A percentile compares a stretch with the other conserved stretches of the same genome.
phyloP scores from a whole-genome alignment of 1,139 yeast species.

The Geotrichum phurueaensis region DNA sequence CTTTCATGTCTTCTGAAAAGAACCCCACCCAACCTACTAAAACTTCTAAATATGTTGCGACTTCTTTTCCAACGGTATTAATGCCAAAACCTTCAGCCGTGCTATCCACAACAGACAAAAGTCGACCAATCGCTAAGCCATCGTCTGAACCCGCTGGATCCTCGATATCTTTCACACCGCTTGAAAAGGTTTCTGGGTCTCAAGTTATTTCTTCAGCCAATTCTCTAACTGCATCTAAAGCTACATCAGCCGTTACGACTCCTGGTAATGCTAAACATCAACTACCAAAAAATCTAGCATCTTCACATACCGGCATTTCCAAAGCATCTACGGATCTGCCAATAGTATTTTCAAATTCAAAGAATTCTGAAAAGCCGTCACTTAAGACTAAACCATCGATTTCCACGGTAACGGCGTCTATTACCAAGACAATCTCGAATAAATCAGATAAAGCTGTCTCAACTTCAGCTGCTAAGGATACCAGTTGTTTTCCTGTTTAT shows the following conservation, averaged over 20 bases:
- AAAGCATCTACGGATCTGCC: neutral
- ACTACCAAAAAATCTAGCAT: neutral
- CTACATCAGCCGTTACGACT: neutral
- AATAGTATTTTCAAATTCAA: neutral
- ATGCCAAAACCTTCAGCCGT: neutral
- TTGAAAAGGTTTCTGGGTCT: neutral
- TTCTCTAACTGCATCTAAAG: neutral
- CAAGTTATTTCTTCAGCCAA: neutral
- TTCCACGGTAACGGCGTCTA: neutral
- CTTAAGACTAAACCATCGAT: neutral
- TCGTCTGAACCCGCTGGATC: neutral
- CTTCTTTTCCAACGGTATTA: neutral
- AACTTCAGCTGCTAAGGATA: neutral
- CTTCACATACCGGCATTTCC: neutral
- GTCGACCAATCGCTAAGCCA: neutral
- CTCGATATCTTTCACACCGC: neutral
- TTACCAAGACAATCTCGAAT: neutral
- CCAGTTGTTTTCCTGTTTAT: neutral
- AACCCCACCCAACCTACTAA: neutral
- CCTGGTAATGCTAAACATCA: neutral
- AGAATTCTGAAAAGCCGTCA: neutral
- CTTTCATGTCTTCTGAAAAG: neutral
- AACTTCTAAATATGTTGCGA: neutral
- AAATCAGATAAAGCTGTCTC: neutral
- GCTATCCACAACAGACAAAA: neutral